phyloP scores from a whole-genome alignment of 805 yeast genomes.

The Candida tallmaniae region DNA sequence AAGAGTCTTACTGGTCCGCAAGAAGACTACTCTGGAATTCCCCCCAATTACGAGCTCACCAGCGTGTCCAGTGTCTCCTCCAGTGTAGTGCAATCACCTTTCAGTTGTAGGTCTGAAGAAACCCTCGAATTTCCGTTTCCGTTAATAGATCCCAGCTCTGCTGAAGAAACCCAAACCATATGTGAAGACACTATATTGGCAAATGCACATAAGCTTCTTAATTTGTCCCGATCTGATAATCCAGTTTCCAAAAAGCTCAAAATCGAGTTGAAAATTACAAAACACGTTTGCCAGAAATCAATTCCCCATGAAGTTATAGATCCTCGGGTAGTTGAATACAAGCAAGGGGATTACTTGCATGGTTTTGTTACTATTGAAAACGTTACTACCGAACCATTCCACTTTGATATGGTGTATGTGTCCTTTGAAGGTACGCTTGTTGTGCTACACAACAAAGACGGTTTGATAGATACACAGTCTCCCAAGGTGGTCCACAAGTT shows the following conservation, averaged over 20 bases:
- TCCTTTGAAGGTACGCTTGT: conserved; percentile 36
- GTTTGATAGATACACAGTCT: conserved; percentile 19
- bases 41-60: conserved; percentile 33
- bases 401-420: conserved; percentile 42
- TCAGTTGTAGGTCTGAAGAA: conserved; percentile 7
- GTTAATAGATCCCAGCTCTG: conserved; percentile 3
- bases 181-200: conserved; percentile 42
- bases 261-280: conserved; percentile 32
- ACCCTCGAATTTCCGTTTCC: conserved; percentile 16
- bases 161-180: conserved; percentile 13
- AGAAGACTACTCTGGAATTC: conserved; percentile 37
- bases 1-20: conserved; percentile 31
- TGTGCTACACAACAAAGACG: conserved; percentile 21
- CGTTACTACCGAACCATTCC: conserved; percentile 24
- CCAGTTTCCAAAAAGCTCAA: conserved; percentile 26
- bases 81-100: conserved; percentile 13
- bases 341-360: conserved; percentile 40
- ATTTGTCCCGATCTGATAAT: conserved; percentile 25
- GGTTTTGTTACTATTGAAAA: conserved; percentile 39
- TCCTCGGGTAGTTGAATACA: conserved; percentile 27
- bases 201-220: conserved; percentile 36
- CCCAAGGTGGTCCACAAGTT: conserved; percentile 32
- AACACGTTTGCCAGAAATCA: conserved; percentile 37
- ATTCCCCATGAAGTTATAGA: conserved; percentile 31
- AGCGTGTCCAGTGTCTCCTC: conserved; percentile 17